A percentile compares a stretch with the other conserved stretches of the same genome.
phyloP scores from a whole-genome alignment of 208 protist species.

The Acanthamoeba triangularis region DNA sequence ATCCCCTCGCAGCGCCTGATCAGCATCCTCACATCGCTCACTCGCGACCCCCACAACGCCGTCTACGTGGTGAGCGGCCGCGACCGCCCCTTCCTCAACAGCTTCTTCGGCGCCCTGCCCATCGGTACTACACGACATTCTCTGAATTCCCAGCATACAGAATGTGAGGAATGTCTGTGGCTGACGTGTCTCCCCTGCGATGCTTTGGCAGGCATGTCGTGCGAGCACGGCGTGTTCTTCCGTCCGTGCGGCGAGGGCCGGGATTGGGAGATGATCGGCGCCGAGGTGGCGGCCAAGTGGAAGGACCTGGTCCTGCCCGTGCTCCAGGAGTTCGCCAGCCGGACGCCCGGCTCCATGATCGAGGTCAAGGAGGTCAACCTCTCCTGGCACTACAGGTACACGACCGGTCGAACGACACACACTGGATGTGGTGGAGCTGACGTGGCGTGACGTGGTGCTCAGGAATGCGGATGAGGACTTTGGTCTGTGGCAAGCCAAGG shows the following conservation, averaged over 20 bases:
- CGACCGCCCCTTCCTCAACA: conserved; percentile 40
- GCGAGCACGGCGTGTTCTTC: conserved; percentile 74
- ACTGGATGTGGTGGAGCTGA: not conserved
- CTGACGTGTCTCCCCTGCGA: not conserved
- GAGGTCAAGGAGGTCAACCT: conserved; percentile 87
- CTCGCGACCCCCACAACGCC: conserved; percentile 71
- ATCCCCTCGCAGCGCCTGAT: conserved; percentile 69
- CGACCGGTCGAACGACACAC: no score
- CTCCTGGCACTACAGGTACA: conserved; percentile 87
- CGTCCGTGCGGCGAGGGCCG: conserved; percentile 44
- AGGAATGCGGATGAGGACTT: conserved; percentile 88
- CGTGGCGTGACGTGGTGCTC: not conserved
- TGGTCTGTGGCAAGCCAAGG: conserved; percentile 87
- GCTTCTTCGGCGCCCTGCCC: conserved; percentile 62
- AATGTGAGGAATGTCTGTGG: not conserved
- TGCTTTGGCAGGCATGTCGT: conserved; percentile 54
- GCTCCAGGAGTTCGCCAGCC: conserved; percentile 76
- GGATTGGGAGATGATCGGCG: conserved; percentile 73
- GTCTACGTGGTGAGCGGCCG: conserved; percentile 84
- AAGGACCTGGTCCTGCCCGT: conserved; percentile 79
- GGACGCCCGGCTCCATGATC: conserved; percentile 87
- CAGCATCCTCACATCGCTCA: conserved; percentile 65
- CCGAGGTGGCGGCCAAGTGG: conserved; percentile 77
- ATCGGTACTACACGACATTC: not conserved
- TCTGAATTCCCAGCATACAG: not conserved